Conservation (phyloP, 345 rosid species). For the Populus davidiana region DNA sequence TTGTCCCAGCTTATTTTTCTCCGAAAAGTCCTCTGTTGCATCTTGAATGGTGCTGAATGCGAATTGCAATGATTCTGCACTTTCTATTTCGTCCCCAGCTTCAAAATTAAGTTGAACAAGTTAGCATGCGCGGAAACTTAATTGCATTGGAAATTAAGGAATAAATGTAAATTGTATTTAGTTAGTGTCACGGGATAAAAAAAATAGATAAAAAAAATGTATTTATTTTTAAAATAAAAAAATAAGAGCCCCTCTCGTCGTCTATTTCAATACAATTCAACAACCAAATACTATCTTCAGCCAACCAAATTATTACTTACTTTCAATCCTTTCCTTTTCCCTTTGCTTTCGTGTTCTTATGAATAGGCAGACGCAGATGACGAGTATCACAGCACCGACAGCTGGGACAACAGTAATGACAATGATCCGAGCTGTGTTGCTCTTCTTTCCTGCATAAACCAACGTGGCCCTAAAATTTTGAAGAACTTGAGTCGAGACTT, state of each 20-base stretch:
- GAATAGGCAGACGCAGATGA: conserved; percentile 10
- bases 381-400: conserved; percentile 9
- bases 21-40: conserved; percentile 42
- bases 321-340: not conserved
- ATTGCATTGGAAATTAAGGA: no score
- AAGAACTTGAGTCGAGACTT: no score
- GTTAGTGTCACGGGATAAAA: no score
- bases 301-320: not conserved
- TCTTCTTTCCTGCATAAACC: conserved; percentile 14
- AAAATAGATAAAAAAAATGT: no score
- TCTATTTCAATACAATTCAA: no score
- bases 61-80: conserved; percentile 20
- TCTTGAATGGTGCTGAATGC: conserved; percentile 25
- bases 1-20: conserved; percentile 39
- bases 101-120: not conserved
- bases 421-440: not conserved
- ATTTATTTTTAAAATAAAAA: no score
- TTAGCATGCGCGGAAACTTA: not conserved
- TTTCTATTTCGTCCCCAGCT: conserved; percentile 1
- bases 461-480: no score
- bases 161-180: no score
- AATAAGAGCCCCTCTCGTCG: no score
- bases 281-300: no score
- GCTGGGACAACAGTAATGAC: conserved; percentile 11
- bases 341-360: conserved; percentile 5